Percentiles rank a stretch among this genome's conserved stretches.
phyloP scores from a whole-genome alignment of 805 yeast genomes.

The Yarrowia divulgata region DNA sequence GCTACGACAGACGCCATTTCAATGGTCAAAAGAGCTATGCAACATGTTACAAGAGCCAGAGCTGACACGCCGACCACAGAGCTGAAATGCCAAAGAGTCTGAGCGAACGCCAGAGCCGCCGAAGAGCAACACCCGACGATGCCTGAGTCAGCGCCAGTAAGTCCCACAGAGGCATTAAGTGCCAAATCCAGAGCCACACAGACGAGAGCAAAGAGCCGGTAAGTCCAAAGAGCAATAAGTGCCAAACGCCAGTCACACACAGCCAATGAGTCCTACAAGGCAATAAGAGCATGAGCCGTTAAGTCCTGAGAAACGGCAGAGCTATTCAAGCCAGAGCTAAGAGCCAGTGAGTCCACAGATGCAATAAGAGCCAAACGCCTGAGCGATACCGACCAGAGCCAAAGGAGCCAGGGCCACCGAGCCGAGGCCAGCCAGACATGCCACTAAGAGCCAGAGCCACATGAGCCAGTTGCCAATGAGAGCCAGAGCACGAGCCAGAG shows the following conservation, averaged over 20 bases:
- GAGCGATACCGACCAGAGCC: slow-evolving; percentile 20
- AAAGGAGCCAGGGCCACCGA: slow-evolving; percentile 23
- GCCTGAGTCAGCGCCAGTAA: slow-evolving; percentile 30
- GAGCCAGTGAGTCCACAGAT: slow-evolving; percentile 30
- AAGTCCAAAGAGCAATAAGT: slow-evolving; percentile 21
- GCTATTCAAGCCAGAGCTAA: slow-evolving; percentile 6
- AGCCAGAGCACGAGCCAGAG: slow-evolving; percentile 35
- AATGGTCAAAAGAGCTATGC: slow-evolving; percentile 29
- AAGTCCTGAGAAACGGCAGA: neutral
- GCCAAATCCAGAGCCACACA: slow-evolving; percentile 21
- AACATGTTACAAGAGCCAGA: slow-evolving; percentile 1
- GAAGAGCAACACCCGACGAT: slow-evolving; percentile 1
- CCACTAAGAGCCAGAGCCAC: slow-evolving; percentile 13
- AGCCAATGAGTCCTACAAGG: slow-evolving; percentile 16
- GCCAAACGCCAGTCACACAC: slow-evolving; percentile 18
- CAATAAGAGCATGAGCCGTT: slow-evolving; percentile 3
- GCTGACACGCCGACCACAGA: slow-evolving; percentile 4
- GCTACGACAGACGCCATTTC: slow-evolving; percentile 18
- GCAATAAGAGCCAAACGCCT: slow-evolving; percentile 30
- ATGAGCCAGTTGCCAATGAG: slow-evolving; percentile 10
- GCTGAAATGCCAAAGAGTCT: neutral
- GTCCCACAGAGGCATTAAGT: slow-evolving; percentile 13
- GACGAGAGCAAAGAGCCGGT: slow-evolving; percentile 24
- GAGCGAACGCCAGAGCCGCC: slow-evolving; percentile 31
- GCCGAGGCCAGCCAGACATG: slow-evolving; percentile 20